Base-by-base conservation (phyloP, 345 rosid species). In the Eutrema japonicum region DNA sequence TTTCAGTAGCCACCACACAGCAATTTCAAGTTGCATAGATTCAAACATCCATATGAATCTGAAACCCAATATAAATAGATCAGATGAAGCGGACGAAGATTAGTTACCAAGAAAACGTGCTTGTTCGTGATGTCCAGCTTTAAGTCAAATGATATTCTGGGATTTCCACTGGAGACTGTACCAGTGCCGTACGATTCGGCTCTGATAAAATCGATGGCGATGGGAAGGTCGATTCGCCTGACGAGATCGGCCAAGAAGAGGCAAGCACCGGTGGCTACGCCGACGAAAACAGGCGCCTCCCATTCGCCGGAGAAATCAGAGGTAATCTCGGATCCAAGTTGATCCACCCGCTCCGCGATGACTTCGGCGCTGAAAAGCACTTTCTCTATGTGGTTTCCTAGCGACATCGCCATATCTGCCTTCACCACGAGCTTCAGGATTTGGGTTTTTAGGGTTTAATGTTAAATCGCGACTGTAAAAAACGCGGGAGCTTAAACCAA, bases 181-280 rank as follows among this genome's bases (percentile, higher is more conserved):
- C 85, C 83, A 51, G 89, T 83, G 57, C 96, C 96, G 10, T 95
- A 88, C 1, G 97, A 90, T 26, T 90, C 84, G 47, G 89, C 88
- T 47, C 96, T 88, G 57, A 90, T 56, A 78, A 87, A 74, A 71
- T 90, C 99, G 13, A 87, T 85, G 43, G 81, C 37, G 43, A 88
- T 48, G 11, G 93, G 93, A 14, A 95, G 52, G 9, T 68, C 82
- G 43, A 92, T 81, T 66, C 53, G 73, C 74, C 96, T 64, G 52
- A 84, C 90, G 49, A 95, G 85, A 82, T 88, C 99, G 10, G 96
- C 96, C 38, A 87, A 74, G 85, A 95, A 90, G 72, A 95, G 56
- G 73, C 89, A 86, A 6, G 92, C 92, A 30, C 99, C 96, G 1
- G 93, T 94, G 70, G 91, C 97, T 4, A 91, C 97, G 33, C 90